A percentile compares a stretch with the other conserved stretches of the same genome.
Evolutionary conservation across 2,329 filamentous ascomycete genomes (phyloP).

Genomic region (Trichophyton mentagrophytes): DNA sequence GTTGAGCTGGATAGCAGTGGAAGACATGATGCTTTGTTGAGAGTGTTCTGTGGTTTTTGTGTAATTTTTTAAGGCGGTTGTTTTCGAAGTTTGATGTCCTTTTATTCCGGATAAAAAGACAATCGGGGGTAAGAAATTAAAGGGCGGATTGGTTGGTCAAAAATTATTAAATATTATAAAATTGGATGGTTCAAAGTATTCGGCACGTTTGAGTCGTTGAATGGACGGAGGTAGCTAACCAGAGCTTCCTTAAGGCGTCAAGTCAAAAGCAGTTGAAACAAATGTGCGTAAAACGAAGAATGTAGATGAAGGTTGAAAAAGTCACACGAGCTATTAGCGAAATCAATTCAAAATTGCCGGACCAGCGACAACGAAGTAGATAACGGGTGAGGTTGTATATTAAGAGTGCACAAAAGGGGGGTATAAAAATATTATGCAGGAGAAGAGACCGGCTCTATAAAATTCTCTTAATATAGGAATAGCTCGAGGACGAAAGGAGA

Average conservation of each 20-base stretch:
- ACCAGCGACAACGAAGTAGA: slow-evolving; percentile 13
- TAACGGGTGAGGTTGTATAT: slow-evolving; percentile 8
- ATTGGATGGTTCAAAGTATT: not conserved
- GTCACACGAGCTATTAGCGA: slow-evolving; percentile 14
- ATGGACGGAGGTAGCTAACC: slow-evolving; percentile 4
- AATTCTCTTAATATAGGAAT: slow-evolving; percentile 18
- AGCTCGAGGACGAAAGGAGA: slow-evolving; percentile 20
- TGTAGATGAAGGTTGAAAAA: not conserved
- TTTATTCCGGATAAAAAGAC: slow-evolving; percentile 1
- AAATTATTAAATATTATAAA: slow-evolving; percentile 5
- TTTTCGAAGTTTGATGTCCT: not conserved
- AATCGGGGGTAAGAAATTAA: not conserved
- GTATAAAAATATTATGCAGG: slow-evolving; percentile 3
- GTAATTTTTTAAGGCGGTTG: not conserved
- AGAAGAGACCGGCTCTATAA: slow-evolving; percentile 3
- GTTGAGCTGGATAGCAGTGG: slow-evolving; percentile 86
- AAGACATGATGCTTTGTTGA: slow-evolving; percentile 25
- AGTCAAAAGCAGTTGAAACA: not conserved
- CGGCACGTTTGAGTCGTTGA: slow-evolving; percentile 1
- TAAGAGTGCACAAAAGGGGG: slow-evolving; percentile 7
- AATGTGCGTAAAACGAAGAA: not conserved
- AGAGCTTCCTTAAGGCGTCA: slow-evolving; percentile 7
- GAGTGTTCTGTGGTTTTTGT: not conserved
- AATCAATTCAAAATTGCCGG: slow-evolving; percentile 9
- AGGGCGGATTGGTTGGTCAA: not conserved